Base-by-base conservation (phyloP, 768 basidiomycete genomes). In the Suillus sp. region DNA sequence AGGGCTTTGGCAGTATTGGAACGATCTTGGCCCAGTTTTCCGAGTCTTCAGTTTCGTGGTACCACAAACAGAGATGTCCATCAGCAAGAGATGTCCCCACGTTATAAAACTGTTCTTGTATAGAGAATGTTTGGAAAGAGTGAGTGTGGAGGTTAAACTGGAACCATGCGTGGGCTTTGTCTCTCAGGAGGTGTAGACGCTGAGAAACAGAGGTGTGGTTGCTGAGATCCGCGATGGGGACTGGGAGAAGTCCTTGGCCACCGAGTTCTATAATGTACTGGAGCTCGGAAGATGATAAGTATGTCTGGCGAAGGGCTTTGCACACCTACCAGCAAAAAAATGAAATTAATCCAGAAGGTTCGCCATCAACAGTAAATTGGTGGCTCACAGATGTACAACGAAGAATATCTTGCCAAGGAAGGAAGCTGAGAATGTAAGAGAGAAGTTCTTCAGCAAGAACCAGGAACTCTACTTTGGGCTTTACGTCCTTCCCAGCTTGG, bases 201-300 rank as follows among this genome's bases (percentile, higher is more conserved):
- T 62, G 38, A 16, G 38, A 20, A 14, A 47, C 47, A 35, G 35
- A 27, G 14, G 45, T 42, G n/a, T 45, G 22, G 11, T 54, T n/a
- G 32, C 18, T 14, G 13, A 13, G 43, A 10, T 61, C 25, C 32
- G 51, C 27, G 50, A 42, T 27, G 7, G n/a, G 25, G 14, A 56
- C 61, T 14, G 54, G n/a, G 4, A 42, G 22, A 1, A 62, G 32
- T 42, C 35, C 42, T 35, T 58, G 38, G 43, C 42, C 54, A 11
- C 55, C 32, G 16, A 62, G 54, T 37, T 62, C 42, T 25, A 62
- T 16, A 10, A 43, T 42, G 55, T 62, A 62, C 47, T 48, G 47
- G 8, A 48, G 47, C 47, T 27, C 47, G 14, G 47, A 48, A 7
- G 47, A 48, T 27, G 22, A 16, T 27, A 27, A 1, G 47, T 27